Evolutionary conservation across 768 basidiomycete genomes (phyloP), one percentile per base, ranked within the genome.

Genomic region (Hemileccinum impolitum): DNA sequence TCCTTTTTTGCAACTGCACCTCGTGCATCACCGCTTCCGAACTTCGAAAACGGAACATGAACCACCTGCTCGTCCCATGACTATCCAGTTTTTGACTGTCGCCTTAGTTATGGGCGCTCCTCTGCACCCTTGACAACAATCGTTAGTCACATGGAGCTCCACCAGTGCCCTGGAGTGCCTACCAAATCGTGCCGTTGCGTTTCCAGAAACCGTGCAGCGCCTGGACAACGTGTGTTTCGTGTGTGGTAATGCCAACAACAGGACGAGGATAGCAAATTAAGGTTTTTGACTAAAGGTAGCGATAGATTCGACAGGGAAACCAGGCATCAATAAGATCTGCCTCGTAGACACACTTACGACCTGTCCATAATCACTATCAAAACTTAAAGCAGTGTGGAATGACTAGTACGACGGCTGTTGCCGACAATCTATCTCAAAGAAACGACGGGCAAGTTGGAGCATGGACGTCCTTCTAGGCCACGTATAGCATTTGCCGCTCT

Each of bases 241-340:
- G 51, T 47, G 23, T 23, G 23, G 23, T 23, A 36, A 37, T 21
- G 28, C 43, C 23, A 42, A 44, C 40, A 45, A 21, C 52, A 36
- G 38, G 36, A 52, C 51, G 53, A 62, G 25, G 59, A 55, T 48
- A 42, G 43, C 21, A 52, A 52, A 48, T 62, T 62, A 62, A 59
- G 56, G 62, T 62, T 62, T 62, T 62, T 59, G 44, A 34, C 62
- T 62, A 62, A 62, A 61, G 41, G 52, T 38, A 50, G 59, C 53
- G 46, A 48, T 46, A 50, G 48, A 55, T 58, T 48, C 52, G 60
- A 56, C 48, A 41, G 41, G 43, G 36, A 40, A 43, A 49, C 47
- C 45, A 51, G 48, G 48, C 15, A 39, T 45, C 56, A 58, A 56
- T 43, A 53, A 57, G 62, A 64, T 58, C 53, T 58, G 36, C 19